phyloP scores from a whole-genome alignment of 1,284 basidiomycete species.

The Sporisorium iseilematis-ciliati region DNA sequence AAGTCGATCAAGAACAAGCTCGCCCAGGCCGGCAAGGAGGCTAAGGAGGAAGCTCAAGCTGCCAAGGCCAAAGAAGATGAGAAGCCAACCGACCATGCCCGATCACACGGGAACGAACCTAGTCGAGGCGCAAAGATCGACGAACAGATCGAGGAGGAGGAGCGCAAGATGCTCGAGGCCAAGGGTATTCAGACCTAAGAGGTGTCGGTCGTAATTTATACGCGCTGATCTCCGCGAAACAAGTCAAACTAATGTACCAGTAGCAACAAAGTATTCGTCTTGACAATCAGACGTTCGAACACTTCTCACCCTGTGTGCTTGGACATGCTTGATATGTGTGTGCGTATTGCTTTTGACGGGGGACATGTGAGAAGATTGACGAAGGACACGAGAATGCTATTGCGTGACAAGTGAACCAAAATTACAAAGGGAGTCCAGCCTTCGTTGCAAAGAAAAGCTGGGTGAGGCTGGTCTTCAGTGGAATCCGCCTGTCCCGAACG shows the following conservation, averaged over 20 bases:
- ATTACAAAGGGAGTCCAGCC: too few relatives aligned
- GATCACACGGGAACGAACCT: constrained; percentile 75
- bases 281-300: neutral
- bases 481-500: constrained; percentile 7
- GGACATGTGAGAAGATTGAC: too few relatives aligned
- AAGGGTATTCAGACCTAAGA: constrained; percentile 58
- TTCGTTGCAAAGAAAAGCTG: neutral
- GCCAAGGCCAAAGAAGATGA: constrained; percentile 47
- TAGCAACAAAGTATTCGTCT: constrained; percentile 4
- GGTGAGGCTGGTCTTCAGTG: neutral
- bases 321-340: neutral
- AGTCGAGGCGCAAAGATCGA: constrained; percentile 77
- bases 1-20: constrained; percentile 67
- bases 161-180: constrained; percentile 66
- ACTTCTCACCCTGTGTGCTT: neutral
- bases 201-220: too few relatives aligned
- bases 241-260: constrained; percentile 10
- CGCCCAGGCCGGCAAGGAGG: constrained; percentile 62
- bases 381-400: neutral
- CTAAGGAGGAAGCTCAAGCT: constrained; percentile 47
- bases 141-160: constrained; percentile 73
- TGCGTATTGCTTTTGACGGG: too few relatives aligned
- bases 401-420: neutral
- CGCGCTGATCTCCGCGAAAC: neutral
- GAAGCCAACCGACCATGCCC: constrained; percentile 53